Conservation (phyloP, 2,329 filamentous ascomycete genomes). For the Cryphonectria japonica region DNA sequence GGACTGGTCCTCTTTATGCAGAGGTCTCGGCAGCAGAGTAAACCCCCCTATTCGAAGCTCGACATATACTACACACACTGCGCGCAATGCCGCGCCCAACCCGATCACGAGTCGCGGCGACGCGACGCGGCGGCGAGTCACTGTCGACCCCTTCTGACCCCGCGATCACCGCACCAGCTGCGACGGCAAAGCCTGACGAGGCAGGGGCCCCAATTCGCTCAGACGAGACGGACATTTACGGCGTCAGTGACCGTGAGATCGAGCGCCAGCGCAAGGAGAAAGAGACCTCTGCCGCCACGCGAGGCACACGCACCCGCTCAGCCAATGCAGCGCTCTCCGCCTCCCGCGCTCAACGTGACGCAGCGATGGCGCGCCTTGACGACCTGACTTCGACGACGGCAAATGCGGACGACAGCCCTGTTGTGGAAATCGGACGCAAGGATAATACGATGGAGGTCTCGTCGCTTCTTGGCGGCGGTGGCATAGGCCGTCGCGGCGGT, state of each 20-base stretch:
- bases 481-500: conserved; percentile 14
- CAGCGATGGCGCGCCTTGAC: conserved; percentile 43
- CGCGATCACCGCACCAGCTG: conserved; percentile 12
- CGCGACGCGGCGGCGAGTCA: conserved; percentile 27
- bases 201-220: conserved; percentile 26
- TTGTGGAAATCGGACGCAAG: conserved; percentile 43
- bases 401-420: conserved; percentile 21
- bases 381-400: conserved; percentile 37
- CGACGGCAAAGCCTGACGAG: neutral
- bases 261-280: conserved; percentile 25
- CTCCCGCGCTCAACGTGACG: conserved; percentile 39
- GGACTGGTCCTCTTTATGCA: neutral
- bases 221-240: conserved; percentile 37
- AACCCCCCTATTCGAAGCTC: neutral
- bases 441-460: conserved; percentile 37
- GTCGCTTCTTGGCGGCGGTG: conserved; percentile 30
- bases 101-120: conserved; percentile 37
- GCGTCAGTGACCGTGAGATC: conserved; percentile 41
- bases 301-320: conserved; percentile 17
- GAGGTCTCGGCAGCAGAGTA: conserved; percentile 10
- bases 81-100: conserved; percentile 39
- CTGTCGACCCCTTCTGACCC: conserved; percentile 30
- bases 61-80: neutral
- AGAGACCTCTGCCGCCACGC: conserved; percentile 28
- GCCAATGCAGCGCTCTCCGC: conserved; percentile 34